phyloP scores from a whole-genome alignment of 208 protist species.

The Leishmania tarentolae region DNA sequence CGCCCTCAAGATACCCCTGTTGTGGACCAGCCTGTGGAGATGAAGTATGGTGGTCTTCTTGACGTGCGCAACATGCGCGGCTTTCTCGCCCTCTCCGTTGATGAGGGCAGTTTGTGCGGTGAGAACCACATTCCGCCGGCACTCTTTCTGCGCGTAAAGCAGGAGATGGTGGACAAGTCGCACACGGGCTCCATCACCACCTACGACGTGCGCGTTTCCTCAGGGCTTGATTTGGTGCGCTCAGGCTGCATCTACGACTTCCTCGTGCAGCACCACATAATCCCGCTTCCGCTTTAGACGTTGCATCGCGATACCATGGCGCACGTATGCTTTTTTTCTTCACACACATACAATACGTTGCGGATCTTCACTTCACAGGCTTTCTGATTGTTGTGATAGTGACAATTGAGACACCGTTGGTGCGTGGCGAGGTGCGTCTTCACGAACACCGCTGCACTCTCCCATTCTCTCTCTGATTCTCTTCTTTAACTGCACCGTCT shows the following conservation, averaged over 20 bases:
- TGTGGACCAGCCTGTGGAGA: slow-evolving; percentile 40
- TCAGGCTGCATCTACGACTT: slow-evolving; percentile 79
- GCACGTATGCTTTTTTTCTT: too few relatives aligned
- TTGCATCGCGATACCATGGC: too few relatives aligned
- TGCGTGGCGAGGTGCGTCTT: not conserved
- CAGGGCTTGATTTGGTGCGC: slow-evolving; percentile 79
- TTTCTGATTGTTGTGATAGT: not conserved
- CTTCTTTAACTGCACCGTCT: not conserved
- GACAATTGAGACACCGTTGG: not conserved
- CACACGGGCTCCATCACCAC: slow-evolving; percentile 71
- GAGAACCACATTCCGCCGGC: slow-evolving; percentile 87
- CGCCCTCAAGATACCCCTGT: slow-evolving; percentile 10
- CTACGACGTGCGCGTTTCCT: slow-evolving; percentile 85
- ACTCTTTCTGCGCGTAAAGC: slow-evolving; percentile 86
- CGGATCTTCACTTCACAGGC: not conserved
- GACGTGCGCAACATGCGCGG: slow-evolving; percentile 86
- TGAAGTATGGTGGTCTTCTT: slow-evolving; percentile 81
- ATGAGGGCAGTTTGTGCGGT: slow-evolving; percentile 82
- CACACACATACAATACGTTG: not conserved
- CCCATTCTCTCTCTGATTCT: not conserved
- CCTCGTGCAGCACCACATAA: slow-evolving; percentile 60
- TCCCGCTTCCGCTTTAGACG: slow-evolving; percentile 48
- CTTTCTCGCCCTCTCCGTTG: slow-evolving; percentile 69
- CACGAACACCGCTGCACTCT: not conserved
- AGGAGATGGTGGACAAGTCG: slow-evolving; percentile 80